Conservation (phyloP, 768 basidiomycete genomes). For the Agaricus blazei region DNA sequence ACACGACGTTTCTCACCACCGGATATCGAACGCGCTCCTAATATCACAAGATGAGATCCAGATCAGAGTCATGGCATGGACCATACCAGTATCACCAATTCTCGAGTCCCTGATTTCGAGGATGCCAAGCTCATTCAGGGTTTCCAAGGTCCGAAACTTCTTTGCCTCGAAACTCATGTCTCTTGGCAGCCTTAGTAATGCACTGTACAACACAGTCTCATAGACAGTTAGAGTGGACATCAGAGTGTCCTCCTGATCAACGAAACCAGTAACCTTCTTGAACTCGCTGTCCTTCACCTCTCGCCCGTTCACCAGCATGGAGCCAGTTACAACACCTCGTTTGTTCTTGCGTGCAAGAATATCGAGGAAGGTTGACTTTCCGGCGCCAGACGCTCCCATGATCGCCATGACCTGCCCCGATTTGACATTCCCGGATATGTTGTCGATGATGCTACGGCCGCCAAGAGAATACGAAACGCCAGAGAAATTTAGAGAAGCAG, state of each 20-base stretch:
- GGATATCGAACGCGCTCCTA: conserved; percentile 88
- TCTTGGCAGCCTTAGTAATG: conserved; percentile 81
- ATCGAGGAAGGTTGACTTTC: conserved; percentile 95
- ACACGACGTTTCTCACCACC: conserved; percentile 98
- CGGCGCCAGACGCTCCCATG: conserved; percentile 96
- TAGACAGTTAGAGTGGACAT: conserved; percentile 98
- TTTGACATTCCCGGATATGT: conserved; percentile 77
- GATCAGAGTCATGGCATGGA: background rate
- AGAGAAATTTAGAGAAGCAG: conserved; percentile 89
- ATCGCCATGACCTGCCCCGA: conserved; percentile 93
- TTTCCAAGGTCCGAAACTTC: conserved; percentile 90
- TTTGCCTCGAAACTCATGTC: conserved; percentile 98
- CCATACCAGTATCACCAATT: conserved; percentile 81
- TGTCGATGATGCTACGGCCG: conserved; percentile 65
- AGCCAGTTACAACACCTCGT: conserved; percentile 69
- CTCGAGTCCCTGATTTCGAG: conserved; percentile 83
- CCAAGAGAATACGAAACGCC: conserved; percentile 74
- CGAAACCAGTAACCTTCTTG: conserved; percentile 86
- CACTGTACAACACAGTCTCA: conserved; percentile 94
- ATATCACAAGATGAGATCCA: background rate
- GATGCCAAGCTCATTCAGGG: conserved; percentile 94
- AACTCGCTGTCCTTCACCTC: conserved; percentile 70
- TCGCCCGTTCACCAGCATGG: conserved; percentile 82
- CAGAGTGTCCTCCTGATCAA: conserved; percentile 97
- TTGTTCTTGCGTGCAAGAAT: conserved; percentile 91